phyloP scores from a whole-genome alignment of 1,284 basidiomycete species.

The Megacollybia platyphylla region DNA sequence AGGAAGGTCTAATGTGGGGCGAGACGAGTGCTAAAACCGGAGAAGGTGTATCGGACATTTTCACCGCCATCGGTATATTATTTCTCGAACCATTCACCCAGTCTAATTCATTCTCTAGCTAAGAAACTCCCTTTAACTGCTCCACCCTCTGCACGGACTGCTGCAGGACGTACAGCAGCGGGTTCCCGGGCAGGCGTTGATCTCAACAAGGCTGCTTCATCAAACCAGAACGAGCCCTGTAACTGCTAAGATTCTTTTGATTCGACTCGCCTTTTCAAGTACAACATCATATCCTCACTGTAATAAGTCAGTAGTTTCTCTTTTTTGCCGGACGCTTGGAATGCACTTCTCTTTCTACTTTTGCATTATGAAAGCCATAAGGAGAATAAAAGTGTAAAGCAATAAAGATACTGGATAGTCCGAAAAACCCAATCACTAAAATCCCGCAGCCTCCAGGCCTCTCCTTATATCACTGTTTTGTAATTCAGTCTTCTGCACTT shows the following conservation, averaged over 20 bases:
- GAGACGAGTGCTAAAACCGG: conserved; percentile 95
- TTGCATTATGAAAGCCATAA: too few relatives aligned
- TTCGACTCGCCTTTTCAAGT: too few relatives aligned
- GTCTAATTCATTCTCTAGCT: conserved; percentile 27
- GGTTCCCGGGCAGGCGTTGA: conserved; percentile 53
- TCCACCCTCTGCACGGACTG: conserved; percentile 46
- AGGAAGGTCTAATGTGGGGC: conserved; percentile 91
- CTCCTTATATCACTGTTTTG: conserved; percentile 49
- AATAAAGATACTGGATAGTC: too few relatives aligned
- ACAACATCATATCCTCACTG: too few relatives aligned
- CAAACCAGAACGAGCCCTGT: conserved; percentile 51
- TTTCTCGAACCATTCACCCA: conserved; percentile 5
- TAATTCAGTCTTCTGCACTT: conserved; percentile 43
- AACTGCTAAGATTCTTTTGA: conserved; percentile 41
- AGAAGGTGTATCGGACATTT: conserved; percentile 82
- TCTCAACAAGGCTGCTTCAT: conserved; percentile 45
- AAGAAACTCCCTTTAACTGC: conserved; percentile 74
- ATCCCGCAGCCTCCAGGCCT: conserved; percentile 48
- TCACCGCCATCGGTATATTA: conserved; percentile 70
- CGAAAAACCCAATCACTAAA: conserved; percentile 15
- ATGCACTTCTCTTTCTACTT: too few relatives aligned
- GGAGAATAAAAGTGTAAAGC: too few relatives aligned
- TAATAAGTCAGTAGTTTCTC: too few relatives aligned
- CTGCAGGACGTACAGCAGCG: conserved; percentile 31
- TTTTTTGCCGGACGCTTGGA: too few relatives aligned